Base-by-base conservation (phyloP, 768 basidiomycete species). In the Nevesoporus exiguus region DNA sequence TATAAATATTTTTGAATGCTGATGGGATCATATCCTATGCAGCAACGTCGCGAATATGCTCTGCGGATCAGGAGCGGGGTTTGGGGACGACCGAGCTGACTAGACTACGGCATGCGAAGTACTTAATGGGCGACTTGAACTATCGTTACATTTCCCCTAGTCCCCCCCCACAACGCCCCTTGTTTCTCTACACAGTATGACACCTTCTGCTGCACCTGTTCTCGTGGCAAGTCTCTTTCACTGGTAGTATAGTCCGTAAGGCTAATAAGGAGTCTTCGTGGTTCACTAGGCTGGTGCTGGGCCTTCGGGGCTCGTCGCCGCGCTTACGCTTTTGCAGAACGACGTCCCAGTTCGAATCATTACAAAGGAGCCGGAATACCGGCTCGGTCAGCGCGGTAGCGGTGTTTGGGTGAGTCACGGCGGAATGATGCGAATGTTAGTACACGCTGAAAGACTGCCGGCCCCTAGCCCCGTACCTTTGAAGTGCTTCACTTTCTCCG, bases 341-440 rank as follows among this genome's bases (percentile, higher is more conserved):
- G 72, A 74, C 5, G 65, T 82, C 17, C 71, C 77, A 10, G 75
- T 83, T 7, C 76, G 79, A 19, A 74, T 84, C 25, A 76, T 83
- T 43, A 77, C 83, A 53, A 79, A 78, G 56, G 73, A 72, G 47
- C 59, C 67, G 0, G 47, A 66, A 0, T 68, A 72, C 10, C 70
- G 64, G 14, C 57, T 72, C 15, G 75, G 74, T 3, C 72, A 76
- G 53, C 73, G 78, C 3, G 73, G 71, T 3, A 66, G 65, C 5
- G 76, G 68, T 3, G 57, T 80, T 25, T 74, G 73, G 71, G 76
- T 75, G 37, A 33, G 67, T 27, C 51, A 10, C 15, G 14, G 25
- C 27, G 2, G 5, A 41, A 41, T 2, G 17, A 9, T 8, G 10
- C n/a, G 39, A 9, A 24, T 27, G 11, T 13, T 5, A 34, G 11